Evolutionary conservation across 2,329 filamentous ascomycete genomes (phyloP).

Genomic region (Aureobasidium sp.): DNA sequence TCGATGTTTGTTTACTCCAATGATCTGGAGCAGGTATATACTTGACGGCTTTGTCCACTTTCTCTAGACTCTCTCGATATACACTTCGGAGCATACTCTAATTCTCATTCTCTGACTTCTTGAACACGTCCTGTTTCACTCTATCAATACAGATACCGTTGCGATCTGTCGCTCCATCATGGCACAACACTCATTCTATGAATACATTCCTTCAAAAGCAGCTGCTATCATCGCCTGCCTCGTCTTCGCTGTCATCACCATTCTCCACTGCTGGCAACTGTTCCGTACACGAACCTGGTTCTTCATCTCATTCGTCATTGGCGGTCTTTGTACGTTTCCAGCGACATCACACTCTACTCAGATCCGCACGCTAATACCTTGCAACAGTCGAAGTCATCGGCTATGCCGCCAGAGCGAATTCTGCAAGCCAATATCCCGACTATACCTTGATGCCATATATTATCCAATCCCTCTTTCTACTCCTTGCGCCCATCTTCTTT

Average conservation of each 20-base stretch:
- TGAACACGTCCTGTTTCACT: no score
- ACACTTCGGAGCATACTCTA: no score
- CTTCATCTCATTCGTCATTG: slow-evolving; percentile 52
- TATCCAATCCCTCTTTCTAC: slow-evolving; percentile 48
- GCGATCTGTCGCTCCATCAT: no score
- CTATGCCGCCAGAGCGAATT: slow-evolving; percentile 40
- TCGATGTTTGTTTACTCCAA: neutral
- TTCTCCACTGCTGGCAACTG: slow-evolving; percentile 47
- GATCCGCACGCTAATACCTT: neutral
- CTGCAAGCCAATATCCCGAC: slow-evolving; percentile 28
- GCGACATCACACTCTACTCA: neutral
- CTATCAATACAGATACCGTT: no score
- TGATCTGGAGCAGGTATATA: neutral
- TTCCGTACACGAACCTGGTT: slow-evolving; percentile 53
- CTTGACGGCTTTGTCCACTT: neutral
- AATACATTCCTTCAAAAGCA: slow-evolving; percentile 51
- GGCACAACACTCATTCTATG: neutral
- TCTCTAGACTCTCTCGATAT: no score
- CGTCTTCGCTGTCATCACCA: slow-evolving; percentile 50
- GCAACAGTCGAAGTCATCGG: slow-evolving; percentile 51
- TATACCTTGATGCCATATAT: slow-evolving; percentile 42
- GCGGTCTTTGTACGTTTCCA: slow-evolving; percentile 50
- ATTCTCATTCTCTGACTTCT: no score
- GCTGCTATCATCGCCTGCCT: slow-evolving; percentile 52
- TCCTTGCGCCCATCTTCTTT: slow-evolving; percentile 55